Conservation (phyloP, 1,139 yeast genomes). For the Geotrichum carabidarum region DNA sequence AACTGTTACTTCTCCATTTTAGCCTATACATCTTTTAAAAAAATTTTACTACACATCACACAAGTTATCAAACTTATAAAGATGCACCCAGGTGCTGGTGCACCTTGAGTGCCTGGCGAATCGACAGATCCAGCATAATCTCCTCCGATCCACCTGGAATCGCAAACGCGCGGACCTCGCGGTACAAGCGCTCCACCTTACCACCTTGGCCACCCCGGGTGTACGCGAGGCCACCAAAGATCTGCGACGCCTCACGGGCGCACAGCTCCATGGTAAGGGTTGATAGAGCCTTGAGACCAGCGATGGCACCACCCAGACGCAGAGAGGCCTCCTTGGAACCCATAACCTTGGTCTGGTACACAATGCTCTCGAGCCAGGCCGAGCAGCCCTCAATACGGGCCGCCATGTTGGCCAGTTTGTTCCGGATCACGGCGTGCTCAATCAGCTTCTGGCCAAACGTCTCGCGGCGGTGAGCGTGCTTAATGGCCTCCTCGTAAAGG, state of each 20-base stretch:
- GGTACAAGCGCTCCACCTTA: constrained; percentile 42
- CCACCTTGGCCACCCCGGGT: constrained; percentile 45
- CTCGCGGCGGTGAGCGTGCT: constrained; percentile 42
- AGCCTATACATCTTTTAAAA: neutral
- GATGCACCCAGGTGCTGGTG: constrained; percentile 41
- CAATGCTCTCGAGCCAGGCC: constrained; percentile 38
- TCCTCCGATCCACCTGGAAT: constrained; percentile 47
- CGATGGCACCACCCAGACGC: constrained; percentile 44
- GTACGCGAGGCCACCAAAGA: constrained; percentile 44
- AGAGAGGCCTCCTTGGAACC: constrained; percentile 40
- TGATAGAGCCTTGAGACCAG: constrained; percentile 42
- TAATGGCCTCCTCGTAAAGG: constrained; percentile 42
- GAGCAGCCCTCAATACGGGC: constrained; percentile 40
- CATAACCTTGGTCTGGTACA: constrained; percentile 38
- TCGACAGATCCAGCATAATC: constrained; percentile 42
- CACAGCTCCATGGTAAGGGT: constrained; percentile 42
- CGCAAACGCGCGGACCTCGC: constrained; percentile 44
- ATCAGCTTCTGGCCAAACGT: constrained; percentile 43
- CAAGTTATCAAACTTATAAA: constrained; percentile 26
- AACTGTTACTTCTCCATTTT: neutral
- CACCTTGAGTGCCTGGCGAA: constrained; percentile 41
- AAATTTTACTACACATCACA: neutral
- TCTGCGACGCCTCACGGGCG: constrained; percentile 45
- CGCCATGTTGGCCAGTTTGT: constrained; percentile 44
- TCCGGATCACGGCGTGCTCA: constrained; percentile 43